These are phyloP conservation scores for Nakataea oryzae DNA, from an alignment of 2,329 filamentous ascomycete genomes.

Conservation along the genomic window DNA sequence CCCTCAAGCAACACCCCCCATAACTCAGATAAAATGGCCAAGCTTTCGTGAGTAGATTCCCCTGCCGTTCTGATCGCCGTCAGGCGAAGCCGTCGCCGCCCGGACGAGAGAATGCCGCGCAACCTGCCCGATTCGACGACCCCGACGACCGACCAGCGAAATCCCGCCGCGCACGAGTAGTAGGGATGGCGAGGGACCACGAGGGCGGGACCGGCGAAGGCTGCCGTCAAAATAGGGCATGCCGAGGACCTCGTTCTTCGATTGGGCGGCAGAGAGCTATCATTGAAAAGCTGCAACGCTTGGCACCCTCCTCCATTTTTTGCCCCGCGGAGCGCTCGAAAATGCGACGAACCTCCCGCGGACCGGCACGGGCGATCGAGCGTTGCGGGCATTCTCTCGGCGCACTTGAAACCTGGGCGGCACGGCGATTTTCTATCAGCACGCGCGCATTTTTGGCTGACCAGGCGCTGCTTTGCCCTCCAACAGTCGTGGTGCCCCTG, in stretches of 20 bases:
- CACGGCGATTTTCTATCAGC: background rate
- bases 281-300: background rate
- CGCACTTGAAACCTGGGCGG: background rate
- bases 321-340: background rate
- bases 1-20: constrained; percentile 1
- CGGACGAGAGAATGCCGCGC: background rate
- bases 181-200: background rate
- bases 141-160: background rate
- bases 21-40: constrained; percentile 38
- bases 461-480: constrained; percentile 8
- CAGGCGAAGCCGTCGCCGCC: background rate
- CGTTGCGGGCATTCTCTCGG: background rate
- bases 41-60: constrained; percentile 44
- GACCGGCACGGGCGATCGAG: background rate
- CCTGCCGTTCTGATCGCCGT: background rate
- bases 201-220: background rate
- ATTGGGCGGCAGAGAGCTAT: background rate
- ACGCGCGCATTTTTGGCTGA: constrained; percentile 17
- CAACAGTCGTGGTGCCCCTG: constrained; percentile 73
- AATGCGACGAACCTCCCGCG: background rate
- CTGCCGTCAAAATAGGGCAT: too few species aligned
- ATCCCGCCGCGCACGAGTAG: background rate
- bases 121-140: background rate
- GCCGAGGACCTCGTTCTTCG: background rate
- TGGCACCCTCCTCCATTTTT: background rate